Conservation (phyloP, 2,329 filamentous ascomycete genomes). For the Myriosclerotinia scirpicola region DNA sequence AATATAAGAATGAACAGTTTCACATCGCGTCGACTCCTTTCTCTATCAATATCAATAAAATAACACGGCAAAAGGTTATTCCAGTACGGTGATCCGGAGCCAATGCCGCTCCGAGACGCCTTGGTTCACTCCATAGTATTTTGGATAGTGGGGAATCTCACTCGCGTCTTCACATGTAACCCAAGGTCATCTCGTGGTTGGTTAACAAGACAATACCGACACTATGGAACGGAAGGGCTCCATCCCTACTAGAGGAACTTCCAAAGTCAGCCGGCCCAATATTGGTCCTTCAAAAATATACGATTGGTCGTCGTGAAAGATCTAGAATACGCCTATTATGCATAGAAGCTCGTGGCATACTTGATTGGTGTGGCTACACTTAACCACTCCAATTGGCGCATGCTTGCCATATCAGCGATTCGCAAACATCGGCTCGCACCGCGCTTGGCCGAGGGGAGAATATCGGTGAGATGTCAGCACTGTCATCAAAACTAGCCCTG, state of each 20-base stretch:
- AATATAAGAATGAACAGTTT: no score
- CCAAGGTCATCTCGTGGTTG: neutral
- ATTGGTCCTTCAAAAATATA: neutral
- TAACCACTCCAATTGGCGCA: neutral
- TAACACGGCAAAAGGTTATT: no score
- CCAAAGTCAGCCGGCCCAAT: constrained; percentile 7
- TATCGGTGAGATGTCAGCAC: neutral
- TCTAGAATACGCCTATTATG: constrained; percentile 5
- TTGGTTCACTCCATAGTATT: neutral
- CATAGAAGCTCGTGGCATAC: neutral
- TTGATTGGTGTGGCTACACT: neutral
- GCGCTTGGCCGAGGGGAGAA: constrained; percentile 9
- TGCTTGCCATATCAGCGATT: constrained; percentile 1
- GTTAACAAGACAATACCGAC: neutral
- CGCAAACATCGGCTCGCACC: constrained; percentile 10
- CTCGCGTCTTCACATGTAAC: constrained; percentile 1
- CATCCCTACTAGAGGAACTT: neutral
- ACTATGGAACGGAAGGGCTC: neutral
- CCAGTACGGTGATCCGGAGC: no score
- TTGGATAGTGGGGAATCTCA: neutral
- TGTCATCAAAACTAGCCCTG: constrained; percentile 7
- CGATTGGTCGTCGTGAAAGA: neutral
- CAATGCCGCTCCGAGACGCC: neutral
- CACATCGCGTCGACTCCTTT: no score
- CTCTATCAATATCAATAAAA: no score